Base-by-base conservation (phyloP, 2,329 filamentous ascomycete species). In the Paracorniculantispora psalliotae region DNA sequence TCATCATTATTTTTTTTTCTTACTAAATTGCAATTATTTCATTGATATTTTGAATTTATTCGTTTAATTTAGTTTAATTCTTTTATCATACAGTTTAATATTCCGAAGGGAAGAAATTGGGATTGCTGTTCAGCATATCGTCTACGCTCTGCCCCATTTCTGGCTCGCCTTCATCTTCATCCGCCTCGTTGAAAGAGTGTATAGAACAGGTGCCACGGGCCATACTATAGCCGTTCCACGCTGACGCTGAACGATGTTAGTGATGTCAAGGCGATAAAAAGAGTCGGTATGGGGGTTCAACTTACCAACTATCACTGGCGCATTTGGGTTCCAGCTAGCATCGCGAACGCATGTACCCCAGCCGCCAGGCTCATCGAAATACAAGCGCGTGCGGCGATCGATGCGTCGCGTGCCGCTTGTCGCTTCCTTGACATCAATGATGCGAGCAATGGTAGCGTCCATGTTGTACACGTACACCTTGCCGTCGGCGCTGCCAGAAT, bases 391-490 rank as follows among this genome's bases (percentile, higher is more conserved):
- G 41, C 77, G 76, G 3, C 79, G 71, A 28, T 84, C 81, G 13
- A 78, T 74, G 1, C 84, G 83, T 41, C 87, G 77, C 10, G 84
- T 82, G 63, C 85, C 80, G 61, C 78, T 77, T 0, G 91, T 96
- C 1, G 89, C 86, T 61, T 81, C 75, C 46, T 83, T 81, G 7
- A 97, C 92, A 69, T 97, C 86, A 48, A 99, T 87, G 44, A 82
- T 85, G 4, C 83, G 85, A 0, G 90, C 91, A 12, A 90, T 69
- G 0, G 92, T 97, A 33, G 91, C 92, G 69, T 99, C 92, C 74
- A 97, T 77, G 69, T 97, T 97, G 82, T 90, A 99, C 44, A 97
- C 83, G 66, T 92, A 93, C 0, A 97, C 89, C 61, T 89, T 89
- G 51, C 94, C 94, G 65, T 97, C 91, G 63, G 91, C 86, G 66